A percentile compares a stretch with the other conserved stretches of the same genome.
These are phyloP conservation scores for Saturnispora dispora DNA, from an alignment of 805 yeast species.

Conservation along the genomic window DNA sequence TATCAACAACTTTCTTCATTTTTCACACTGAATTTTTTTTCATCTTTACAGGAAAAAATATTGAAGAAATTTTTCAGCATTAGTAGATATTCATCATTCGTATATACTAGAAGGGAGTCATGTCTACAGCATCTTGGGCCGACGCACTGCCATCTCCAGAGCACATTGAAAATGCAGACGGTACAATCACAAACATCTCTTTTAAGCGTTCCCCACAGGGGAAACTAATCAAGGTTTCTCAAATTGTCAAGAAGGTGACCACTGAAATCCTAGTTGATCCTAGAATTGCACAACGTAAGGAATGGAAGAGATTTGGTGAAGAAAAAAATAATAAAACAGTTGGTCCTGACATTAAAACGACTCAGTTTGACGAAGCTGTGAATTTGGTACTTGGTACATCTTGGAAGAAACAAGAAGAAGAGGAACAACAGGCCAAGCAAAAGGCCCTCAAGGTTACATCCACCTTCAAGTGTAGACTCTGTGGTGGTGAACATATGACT, in stretches of 20 bases:
- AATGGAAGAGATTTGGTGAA: slow-evolving; percentile 82
- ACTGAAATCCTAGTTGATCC: slow-evolving; percentile 79
- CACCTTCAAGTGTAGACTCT: slow-evolving; percentile 65
- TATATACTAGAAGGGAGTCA: not conserved
- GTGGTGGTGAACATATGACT: slow-evolving; percentile 93
- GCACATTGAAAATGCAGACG: slow-evolving; percentile 71
- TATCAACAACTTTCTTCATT: not conserved
- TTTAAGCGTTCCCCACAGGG: slow-evolving; percentile 70
- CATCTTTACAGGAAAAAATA: not conserved
- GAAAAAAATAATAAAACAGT: slow-evolving; percentile 59
- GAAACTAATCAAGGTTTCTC: slow-evolving; percentile 79
- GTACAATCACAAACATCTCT: slow-evolving; percentile 80
- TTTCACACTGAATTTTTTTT: not conserved
- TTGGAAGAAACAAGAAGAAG: slow-evolving; percentile 72
- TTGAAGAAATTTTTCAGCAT: not conserved
- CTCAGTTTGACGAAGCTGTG: slow-evolving; percentile 81
- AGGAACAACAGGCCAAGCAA: slow-evolving; percentile 48
- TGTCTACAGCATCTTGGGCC: slow-evolving; percentile 39
- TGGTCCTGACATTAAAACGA: slow-evolving; percentile 85
- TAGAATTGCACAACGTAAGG: slow-evolving; percentile 75
- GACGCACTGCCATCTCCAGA: slow-evolving; percentile 63
- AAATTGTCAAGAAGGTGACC: slow-evolving; percentile 66
- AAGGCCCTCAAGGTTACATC: slow-evolving; percentile 49
- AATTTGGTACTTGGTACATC: slow-evolving; percentile 63
- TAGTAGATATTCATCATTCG: not conserved